phyloP scores from a whole-genome alignment of 2,329 filamentous ascomycete species.

The Aspergillus luchuensis region DNA sequence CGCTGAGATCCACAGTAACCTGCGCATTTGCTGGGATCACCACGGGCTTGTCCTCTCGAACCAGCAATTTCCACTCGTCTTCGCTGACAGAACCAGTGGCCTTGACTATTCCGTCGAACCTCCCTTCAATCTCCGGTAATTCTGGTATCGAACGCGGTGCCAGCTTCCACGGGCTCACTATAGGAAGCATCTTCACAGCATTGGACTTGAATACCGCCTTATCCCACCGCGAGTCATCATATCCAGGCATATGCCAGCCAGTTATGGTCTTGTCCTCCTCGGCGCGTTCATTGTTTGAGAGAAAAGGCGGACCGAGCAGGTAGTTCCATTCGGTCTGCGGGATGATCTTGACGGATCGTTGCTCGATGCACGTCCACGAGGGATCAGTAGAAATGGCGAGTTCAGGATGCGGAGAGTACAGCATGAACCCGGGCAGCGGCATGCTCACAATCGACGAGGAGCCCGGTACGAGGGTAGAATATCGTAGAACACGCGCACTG shows the following conservation, averaged over 20 bases:
- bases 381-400: background rate
- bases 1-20: background rate
- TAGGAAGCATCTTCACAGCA: slow-evolving; percentile 9
- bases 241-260: background rate
- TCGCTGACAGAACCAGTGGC: background rate
- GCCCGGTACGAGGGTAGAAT: slow-evolving; percentile 1
- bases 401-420: background rate
- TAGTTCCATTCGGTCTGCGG: slow-evolving; percentile 6
- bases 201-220: background rate
- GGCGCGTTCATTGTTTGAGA: slow-evolving; percentile 6
- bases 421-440: slow-evolving; percentile 8
- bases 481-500: slow-evolving; percentile 10
- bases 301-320: slow-evolving; percentile 10
- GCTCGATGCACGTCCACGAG: slow-evolving; percentile 1
- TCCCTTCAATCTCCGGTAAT: background rate
- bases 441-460: slow-evolving; percentile 5
- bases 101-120: background rate
- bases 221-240: slow-evolving; percentile 6
- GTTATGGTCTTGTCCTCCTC: background rate
- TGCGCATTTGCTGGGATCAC: background rate
- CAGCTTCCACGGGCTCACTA: slow-evolving; percentile 7
- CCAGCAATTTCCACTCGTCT: background rate
- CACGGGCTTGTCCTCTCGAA: background rate
- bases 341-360: background rate
- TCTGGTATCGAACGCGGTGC: background rate